phyloP scores from a whole-genome alignment of 768 basidiomycete genomes.

The Lyophyllum semitale region DNA sequence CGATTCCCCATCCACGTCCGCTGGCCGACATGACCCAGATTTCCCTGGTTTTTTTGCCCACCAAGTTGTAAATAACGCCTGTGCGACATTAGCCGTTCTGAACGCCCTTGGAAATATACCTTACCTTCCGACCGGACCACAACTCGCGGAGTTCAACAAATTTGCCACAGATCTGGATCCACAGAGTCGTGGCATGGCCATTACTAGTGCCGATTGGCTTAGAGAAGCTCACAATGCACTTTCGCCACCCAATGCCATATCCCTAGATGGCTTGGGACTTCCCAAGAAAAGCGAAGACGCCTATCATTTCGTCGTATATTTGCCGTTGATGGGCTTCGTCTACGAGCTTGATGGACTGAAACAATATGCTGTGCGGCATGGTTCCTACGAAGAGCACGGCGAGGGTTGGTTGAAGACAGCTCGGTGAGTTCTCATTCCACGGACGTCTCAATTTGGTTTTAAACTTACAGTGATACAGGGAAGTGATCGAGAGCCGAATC shows the following conservation, averaged over 20 bases:
- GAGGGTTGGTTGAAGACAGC: slow-evolving; percentile 87
- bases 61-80: slow-evolving; percentile 94
- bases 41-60: slow-evolving; percentile 92
- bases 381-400: slow-evolving; percentile 61
- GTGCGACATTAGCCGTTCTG: slow-evolving; percentile 92
- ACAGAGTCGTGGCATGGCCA: slow-evolving; percentile 77
- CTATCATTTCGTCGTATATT: slow-evolving; percentile 95
- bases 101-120: slow-evolving; percentile 88
- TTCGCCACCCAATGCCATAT: slow-evolving; percentile 87
- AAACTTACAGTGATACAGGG: slow-evolving; percentile 43
- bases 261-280: slow-evolving; percentile 79
- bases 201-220: slow-evolving; percentile 81
- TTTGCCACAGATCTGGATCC: slow-evolving; percentile 90
- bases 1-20: slow-evolving; percentile 29
- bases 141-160: slow-evolving; percentile 69
- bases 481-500: slow-evolving; percentile 87
- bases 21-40: slow-evolving; percentile 69
- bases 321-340: slow-evolving; percentile 79
- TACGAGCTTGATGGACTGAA: slow-evolving; percentile 96
- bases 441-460: slow-evolving; percentile 3
- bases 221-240: slow-evolving; percentile 90
- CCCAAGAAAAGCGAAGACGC: slow-evolving; percentile 76
- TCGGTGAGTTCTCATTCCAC: slow-evolving; percentile 44
- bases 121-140: slow-evolving; percentile 58
- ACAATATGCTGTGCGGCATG: slow-evolving; percentile 77